phyloP scores from a whole-genome alignment of 805 yeast species.

The Schizosaccharomyces pombe region DNA sequence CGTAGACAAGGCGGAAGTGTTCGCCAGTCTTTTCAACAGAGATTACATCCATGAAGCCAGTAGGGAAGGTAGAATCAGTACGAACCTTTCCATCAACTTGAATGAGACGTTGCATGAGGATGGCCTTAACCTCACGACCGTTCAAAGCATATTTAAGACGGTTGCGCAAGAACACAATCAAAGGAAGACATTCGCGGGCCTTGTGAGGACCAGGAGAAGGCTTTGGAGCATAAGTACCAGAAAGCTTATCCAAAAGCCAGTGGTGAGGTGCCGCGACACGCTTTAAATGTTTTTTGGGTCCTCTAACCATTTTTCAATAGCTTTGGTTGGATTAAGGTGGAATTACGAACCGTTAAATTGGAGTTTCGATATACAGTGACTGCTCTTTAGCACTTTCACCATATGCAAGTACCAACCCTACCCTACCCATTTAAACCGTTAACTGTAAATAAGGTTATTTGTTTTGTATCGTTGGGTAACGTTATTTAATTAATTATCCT shows the following conservation, averaged over 20 bases:
- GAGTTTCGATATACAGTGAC: neutral
- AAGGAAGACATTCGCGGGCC: conserved; percentile 92
- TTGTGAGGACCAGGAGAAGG: conserved; percentile 99
- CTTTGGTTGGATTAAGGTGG: neutral
- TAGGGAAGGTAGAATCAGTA: conserved; percentile 96
- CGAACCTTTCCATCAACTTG: conserved; percentile 98
- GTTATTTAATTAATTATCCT: no score
- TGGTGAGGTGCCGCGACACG: conserved; percentile 99
- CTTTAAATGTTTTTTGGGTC: conserved; percentile 80
- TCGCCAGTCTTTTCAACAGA: conserved; percentile 94
- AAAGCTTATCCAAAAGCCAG: conserved; percentile 99
- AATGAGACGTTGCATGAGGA: conserved; percentile 93
- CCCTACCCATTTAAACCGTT: no score
- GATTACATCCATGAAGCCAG: conserved; percentile 99
- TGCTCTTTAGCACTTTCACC: neutral
- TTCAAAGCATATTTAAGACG: conserved; percentile 95
- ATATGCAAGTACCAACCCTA: neutral
- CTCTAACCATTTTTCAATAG: conserved; percentile 27
- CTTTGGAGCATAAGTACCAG: conserved; percentile 99
- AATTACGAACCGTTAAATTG: no score
- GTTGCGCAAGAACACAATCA: conserved; percentile 91
- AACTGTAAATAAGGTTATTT: no score
- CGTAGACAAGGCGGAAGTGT: conserved; percentile 97
- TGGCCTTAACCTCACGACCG: conserved; percentile 97
- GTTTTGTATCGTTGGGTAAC: no score